phyloP scores from a whole-genome alignment of 345 rosid species.

The Corchorus olitorius region DNA sequence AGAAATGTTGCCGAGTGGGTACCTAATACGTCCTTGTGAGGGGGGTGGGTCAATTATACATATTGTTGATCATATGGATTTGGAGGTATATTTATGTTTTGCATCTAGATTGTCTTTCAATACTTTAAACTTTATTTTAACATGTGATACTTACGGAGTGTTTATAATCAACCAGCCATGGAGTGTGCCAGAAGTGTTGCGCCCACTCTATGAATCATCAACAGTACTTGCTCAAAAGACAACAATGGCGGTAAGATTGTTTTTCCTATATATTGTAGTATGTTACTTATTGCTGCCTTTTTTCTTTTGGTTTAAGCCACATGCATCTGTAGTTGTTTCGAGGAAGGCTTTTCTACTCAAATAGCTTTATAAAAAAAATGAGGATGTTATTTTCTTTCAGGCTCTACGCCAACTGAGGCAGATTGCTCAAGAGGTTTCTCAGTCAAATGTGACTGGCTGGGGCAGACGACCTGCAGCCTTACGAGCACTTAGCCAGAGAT shows the following conservation, averaged over 20 bases:
- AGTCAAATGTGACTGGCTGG: conserved; percentile 81
- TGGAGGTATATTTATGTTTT: conserved; percentile 59
- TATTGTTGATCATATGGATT: conserved; percentile 96
- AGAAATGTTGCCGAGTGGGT: conserved; percentile 98
- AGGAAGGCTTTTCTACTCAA: background rate
- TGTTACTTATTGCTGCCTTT: background rate
- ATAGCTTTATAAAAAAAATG: background rate
- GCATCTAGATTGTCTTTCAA: background rate
- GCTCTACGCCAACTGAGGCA: conserved; percentile 94
- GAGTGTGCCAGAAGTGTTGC: conserved; percentile 97
- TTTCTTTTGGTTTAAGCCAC: background rate
- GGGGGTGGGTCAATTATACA: conserved; percentile 99
- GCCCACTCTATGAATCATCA: conserved; percentile 95
- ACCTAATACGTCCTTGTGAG: conserved; percentile 94
- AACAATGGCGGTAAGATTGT: conserved; percentile 82
- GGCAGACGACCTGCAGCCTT: conserved; percentile 96
- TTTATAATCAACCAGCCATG: conserved; percentile 67
- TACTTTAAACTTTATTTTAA: background rate
- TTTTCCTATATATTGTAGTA: background rate
- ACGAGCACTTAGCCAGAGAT: conserved; percentile 89
- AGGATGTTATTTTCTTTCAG: conserved; percentile 38
- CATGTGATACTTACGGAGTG: conserved; percentile 13
- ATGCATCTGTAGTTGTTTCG: background rate
- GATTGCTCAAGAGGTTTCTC: conserved; percentile 90
- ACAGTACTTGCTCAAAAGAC: conserved; percentile 95